phyloP scores from a whole-genome alignment of 371 early-diverging fungal species.

The Syncephalastrum racemosum region DNA sequence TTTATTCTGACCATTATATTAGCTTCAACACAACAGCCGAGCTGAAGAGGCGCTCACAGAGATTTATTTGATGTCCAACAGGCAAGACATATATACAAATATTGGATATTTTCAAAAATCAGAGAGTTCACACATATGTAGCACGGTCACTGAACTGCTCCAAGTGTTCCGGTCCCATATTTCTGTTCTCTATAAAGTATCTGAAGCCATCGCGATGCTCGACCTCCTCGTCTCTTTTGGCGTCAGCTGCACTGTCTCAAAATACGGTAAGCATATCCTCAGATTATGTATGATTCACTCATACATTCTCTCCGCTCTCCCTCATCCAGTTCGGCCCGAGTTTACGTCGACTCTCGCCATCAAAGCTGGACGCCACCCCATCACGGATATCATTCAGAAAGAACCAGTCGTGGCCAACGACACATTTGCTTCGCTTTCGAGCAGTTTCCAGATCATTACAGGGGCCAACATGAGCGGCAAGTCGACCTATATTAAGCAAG shows the following conservation, averaged over 20 bases:
- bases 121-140: constrained; percentile 11
- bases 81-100: constrained; percentile 31
- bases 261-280: constrained; percentile 40
- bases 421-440: constrained; percentile 60
- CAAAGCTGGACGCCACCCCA: constrained; percentile 82
- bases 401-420: constrained; percentile 77
- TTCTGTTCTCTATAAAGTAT: constrained; percentile 69
- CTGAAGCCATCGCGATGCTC: constrained; percentile 81
- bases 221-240: constrained; percentile 84
- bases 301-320: background rate
- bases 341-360: constrained; percentile 82
- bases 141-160: constrained; percentile 65
- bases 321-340: constrained; percentile 67
- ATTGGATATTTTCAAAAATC: background rate
- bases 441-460: constrained; percentile 86
- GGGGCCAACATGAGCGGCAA: constrained; percentile 99
- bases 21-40: constrained; percentile 59
- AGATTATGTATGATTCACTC: background rate
- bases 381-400: constrained; percentile 58
- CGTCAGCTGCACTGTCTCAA: constrained; percentile 51
- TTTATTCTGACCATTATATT: background rate
- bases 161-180: constrained; percentile 59
- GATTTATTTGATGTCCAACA: constrained; percentile 83
- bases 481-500: constrained; percentile 91
- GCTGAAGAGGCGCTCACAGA: constrained; percentile 85